Evolutionary conservation across 2,329 filamentous ascomycete genomes (phyloP), one percentile per base, ranked within the genome.

Genomic region (Colletotrichum orchidophilum): DNA sequence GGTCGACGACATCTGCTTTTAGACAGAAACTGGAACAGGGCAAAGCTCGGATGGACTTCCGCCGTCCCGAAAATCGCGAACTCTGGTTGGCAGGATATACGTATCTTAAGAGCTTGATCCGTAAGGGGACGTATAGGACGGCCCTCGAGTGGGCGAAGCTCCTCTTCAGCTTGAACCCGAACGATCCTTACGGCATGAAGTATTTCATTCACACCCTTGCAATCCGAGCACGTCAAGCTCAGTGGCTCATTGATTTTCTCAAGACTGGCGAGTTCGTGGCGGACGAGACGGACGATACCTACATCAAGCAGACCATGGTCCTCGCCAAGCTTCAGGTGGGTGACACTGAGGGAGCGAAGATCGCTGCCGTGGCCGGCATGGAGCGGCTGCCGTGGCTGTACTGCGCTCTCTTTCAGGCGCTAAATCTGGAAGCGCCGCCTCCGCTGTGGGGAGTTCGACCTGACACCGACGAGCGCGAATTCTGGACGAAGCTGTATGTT

Each of bases 131-230:
- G 1, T 97, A 94, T 86, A 89, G 95, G 57, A 98, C 96, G 1
- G 94, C 95, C 0, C 90, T 97, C 58, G 96, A 98, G 81, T 99
- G 96, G 95, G 89, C 94, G 7, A 97, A 96, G 82, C 83, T 98
- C 6, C 85, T 98, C 11, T 86, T 97, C 33, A 89, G 91, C 69
- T 82, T 98, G 70, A 90, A 95, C 75, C 90, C 91, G 58, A 83
- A 86, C 4, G 96, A 99, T 78, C 95, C 95, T 0, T 98, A 97
- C 77, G 93, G 90, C 57, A 89, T 97, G 77, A 87, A 91, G 71
- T 88, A 97, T 66, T 88, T 94, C 73, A 89, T 97, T 59, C 96
- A 98, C 78, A 90, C 94, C 73, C 87, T 97, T 63, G 94, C 95
- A 2, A 85, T 98, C n/a, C 90, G 94, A 65, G 93, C 94, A 3